A percentile compares a stretch with the other conserved stretches of the same genome.
phyloP scores from a whole-genome alignment of 225 moss, liverwort and hornwort species.

The Bryum argenteum region DNA sequence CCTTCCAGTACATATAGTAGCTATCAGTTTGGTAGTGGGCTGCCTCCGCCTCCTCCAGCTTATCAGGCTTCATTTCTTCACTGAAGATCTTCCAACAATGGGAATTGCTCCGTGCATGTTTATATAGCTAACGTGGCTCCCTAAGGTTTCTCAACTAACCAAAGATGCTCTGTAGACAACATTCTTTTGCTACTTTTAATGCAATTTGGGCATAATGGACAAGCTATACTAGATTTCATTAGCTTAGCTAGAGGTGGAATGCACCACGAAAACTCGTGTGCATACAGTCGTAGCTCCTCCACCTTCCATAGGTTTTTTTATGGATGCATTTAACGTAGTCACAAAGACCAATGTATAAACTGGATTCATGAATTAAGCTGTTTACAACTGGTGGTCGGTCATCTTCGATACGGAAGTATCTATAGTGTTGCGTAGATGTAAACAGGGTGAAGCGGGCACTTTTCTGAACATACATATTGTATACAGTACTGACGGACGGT shows the following conservation, averaged over 20 bases:
- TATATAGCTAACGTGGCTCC: conserved; percentile 32
- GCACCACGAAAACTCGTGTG: conserved; percentile 33
- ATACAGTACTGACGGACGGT: not conserved
- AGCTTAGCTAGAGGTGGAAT: conserved; percentile 28
- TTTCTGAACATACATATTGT: too few species aligned
- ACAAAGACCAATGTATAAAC: conserved; percentile 37
- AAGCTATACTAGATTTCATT: conserved; percentile 46
- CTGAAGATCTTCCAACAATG: conserved; percentile 42
- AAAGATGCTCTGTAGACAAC: conserved; percentile 41
- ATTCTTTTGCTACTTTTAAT: conserved; percentile 37
- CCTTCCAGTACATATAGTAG: conserved; percentile 96
- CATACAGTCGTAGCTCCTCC: conserved; percentile 28
- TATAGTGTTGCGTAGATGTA: too few species aligned
- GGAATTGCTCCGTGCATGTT: conserved; percentile 41
- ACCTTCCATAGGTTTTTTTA: conserved; percentile 22
- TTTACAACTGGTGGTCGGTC: conserved; percentile 18
- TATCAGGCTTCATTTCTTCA: conserved; percentile 99
- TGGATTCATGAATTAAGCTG: conserved; percentile 30
- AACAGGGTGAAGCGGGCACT: too few species aligned
- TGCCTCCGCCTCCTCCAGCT: conserved; percentile 99
- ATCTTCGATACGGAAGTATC: not conserved
- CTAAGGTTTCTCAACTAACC: conserved; percentile 18
- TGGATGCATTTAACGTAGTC: conserved; percentile 27
- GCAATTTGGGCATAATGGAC: conserved; percentile 41
- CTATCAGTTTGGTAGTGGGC: conserved; percentile 99